Conservation (phyloP, 2,329 filamentous ascomycete species). For the Pseudogymnoascus sp. region DNA sequence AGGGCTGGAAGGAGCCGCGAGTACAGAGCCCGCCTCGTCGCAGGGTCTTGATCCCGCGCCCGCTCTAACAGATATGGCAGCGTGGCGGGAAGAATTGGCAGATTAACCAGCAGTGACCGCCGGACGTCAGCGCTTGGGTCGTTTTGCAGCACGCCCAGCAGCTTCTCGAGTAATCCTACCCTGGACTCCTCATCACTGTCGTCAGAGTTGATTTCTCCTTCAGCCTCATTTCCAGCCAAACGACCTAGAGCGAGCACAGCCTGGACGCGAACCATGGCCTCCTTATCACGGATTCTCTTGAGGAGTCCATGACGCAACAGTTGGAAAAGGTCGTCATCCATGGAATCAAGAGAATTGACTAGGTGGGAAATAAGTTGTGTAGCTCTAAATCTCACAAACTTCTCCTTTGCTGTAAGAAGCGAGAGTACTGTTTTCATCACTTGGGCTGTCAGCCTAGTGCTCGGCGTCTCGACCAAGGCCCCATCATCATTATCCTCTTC, state of each 20-base stretch:
- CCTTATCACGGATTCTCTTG: slow-evolving; percentile 86
- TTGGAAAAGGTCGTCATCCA: slow-evolving; percentile 87
- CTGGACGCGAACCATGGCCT: slow-evolving; percentile 83
- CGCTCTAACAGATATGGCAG: slow-evolving; percentile 83
- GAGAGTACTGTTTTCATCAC: slow-evolving; percentile 68
- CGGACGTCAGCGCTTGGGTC: slow-evolving; percentile 92
- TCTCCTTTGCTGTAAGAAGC: slow-evolving; percentile 80
- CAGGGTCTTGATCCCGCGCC: slow-evolving; percentile 78
- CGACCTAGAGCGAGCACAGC: slow-evolving; percentile 85
- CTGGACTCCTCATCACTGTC: slow-evolving; percentile 61
- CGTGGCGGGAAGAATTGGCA: slow-evolving; percentile 77
- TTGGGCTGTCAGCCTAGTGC: slow-evolving; percentile 64
- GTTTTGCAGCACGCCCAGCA: slow-evolving; percentile 83
- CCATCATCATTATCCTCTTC: slow-evolving; percentile 60
- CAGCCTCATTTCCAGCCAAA: slow-evolving; percentile 69
- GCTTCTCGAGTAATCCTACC: slow-evolving; percentile 68
- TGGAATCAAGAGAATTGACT: slow-evolving; percentile 83
- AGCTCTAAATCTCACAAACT: slow-evolving; percentile 79
- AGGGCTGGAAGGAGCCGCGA: slow-evolving; percentile 77
- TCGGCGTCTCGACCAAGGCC: slow-evolving; percentile 73
- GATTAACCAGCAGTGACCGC: slow-evolving; percentile 76
- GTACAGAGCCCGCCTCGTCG: slow-evolving; percentile 79
- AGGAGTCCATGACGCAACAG: slow-evolving; percentile 70
- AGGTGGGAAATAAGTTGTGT: slow-evolving; percentile 87
- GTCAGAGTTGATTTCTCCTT: slow-evolving; percentile 61